Evolutionary conservation across 345 rosid genomes (phyloP), one percentile per base, ranked within the genome.

Genomic region (Acer negundo): DNA sequence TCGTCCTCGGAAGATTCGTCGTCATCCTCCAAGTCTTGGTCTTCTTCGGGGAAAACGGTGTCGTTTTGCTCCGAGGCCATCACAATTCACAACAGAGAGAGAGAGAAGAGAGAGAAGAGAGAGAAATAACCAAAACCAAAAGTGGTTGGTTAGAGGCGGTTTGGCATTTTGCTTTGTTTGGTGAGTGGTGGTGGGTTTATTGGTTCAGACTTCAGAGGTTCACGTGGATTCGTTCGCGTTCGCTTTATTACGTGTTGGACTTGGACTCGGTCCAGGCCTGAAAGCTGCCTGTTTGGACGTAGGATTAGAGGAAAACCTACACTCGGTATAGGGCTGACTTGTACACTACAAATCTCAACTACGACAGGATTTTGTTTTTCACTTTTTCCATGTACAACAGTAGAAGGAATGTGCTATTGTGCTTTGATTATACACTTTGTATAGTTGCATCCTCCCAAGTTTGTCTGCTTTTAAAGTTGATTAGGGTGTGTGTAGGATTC

Each of bases 51-150:
- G 78, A 88, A 90, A 70, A 75, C 91, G 81, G 83, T 64, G 82
- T 84, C 95, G 89, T 83, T 74, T 56, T 87, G 90, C 76, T 84
- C 85, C 3, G 94, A 91, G 69, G 92, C 84, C 97, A 94, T 91
- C 67, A 65, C 31, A 16, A 35, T 35, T 35, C 47, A 23, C 22
- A 23, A 67, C 59, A 23, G 79, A 55, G 66, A 66, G 19, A 46
- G 77, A 73, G 62, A 58, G 62, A 58, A 55, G 66, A 66, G n/a
- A 46, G 77, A 73, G 62, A 58, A 26, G 62, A 58, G 62, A 58
- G 22, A 53, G 58, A 53, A 31, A 4, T 68, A 65, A 73, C 46
- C 31, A 26, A 22, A 59, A 19, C 46, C 19, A 53, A n/a, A 16
- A 49, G 55, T 67, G 64, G 61, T 19, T 13, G 65, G 70, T 55